A percentile compares a stretch with the other conserved stretches of the same genome.
Evolutionary conservation across 176 grass and related monocot species (phyloP).

Genomic region (Urochloa ruziziensis): DNA sequence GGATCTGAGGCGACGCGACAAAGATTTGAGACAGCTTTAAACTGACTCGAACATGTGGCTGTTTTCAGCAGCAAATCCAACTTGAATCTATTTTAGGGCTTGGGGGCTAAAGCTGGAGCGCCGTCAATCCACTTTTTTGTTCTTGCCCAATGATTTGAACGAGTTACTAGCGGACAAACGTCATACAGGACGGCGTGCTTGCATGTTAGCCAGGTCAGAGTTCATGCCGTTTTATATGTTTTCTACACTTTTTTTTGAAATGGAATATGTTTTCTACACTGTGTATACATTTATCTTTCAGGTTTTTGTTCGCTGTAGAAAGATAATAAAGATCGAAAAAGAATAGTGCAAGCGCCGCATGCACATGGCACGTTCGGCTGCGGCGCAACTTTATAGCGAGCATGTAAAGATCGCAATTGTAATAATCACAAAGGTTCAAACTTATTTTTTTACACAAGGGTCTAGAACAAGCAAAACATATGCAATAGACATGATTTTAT

Average conservation of each 20-base stretch:
- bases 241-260: too few species aligned
- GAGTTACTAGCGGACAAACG: neutral
- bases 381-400: neutral
- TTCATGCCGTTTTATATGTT: neutral
- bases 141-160: slow-evolving; percentile 14
- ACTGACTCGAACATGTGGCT: slow-evolving; percentile 11
- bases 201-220: slow-evolving; percentile 6
- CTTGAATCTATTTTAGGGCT: neutral
- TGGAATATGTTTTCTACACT: neutral
- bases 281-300: neutral
- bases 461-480: too few species aligned
- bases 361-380: neutral
- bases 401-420: too few species aligned
- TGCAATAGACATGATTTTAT: too few species aligned
- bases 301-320: neutral
- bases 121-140: slow-evolving; percentile 13
- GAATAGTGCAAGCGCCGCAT: neutral
- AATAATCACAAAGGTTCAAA: too few species aligned
- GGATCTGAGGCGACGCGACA: slow-evolving; percentile 4
- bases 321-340: neutral
- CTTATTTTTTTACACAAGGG: too few species aligned
- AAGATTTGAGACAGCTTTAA: neutral
- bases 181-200: neutral
- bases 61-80: slow-evolving; percentile 5
- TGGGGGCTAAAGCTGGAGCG: neutral